Evolutionary conservation across 1,284 basidiomycete species (phyloP).

Genomic region (Kwoniella shivajii): DNA sequence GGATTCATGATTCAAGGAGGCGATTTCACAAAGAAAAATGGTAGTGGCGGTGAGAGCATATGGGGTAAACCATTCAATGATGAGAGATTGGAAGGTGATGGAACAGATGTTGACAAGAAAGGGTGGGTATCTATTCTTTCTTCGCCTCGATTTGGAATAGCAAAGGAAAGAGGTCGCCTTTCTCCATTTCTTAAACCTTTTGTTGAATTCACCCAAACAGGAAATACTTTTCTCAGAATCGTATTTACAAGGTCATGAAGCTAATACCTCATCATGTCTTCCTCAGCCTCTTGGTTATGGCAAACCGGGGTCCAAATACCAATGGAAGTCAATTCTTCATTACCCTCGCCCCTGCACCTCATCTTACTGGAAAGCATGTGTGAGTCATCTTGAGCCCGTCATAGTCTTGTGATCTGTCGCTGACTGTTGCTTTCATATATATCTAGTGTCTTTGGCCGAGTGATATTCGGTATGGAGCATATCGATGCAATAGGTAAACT

Average conservation of each 20-base stretch:
- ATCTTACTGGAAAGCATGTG: conserved; percentile 58
- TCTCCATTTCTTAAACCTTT: no score
- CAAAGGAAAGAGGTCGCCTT: no score
- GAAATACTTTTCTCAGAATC: no score
- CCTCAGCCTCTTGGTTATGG: conserved; percentile 60
- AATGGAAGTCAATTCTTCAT: conserved; percentile 61
- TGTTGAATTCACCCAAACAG: no score
- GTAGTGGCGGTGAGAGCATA: conserved; percentile 58
- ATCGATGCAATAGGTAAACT: conserved; percentile 55
- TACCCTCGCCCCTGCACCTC: conserved; percentile 48
- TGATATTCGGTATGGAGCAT: conserved; percentile 56
- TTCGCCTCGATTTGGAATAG: no score
- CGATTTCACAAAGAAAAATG: conserved; percentile 29
- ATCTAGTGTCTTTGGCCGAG: conserved; percentile 57
- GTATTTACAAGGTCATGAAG: neutral
- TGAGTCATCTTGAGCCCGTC: conserved; percentile 32
- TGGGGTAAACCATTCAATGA: conserved; percentile 53
- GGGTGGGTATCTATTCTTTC: conserved; percentile 50
- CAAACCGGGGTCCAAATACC: conserved; percentile 63
- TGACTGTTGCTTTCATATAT: neutral
- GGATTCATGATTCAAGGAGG: conserved; percentile 75
- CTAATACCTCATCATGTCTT: neutral
- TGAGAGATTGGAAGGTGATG: conserved; percentile 47
- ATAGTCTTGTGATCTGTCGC: neutral
- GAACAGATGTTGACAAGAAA: conserved; percentile 49